phyloP scores from a whole-genome alignment of 2,329 filamentous ascomycete species.

The Cercospora citrullina region DNA sequence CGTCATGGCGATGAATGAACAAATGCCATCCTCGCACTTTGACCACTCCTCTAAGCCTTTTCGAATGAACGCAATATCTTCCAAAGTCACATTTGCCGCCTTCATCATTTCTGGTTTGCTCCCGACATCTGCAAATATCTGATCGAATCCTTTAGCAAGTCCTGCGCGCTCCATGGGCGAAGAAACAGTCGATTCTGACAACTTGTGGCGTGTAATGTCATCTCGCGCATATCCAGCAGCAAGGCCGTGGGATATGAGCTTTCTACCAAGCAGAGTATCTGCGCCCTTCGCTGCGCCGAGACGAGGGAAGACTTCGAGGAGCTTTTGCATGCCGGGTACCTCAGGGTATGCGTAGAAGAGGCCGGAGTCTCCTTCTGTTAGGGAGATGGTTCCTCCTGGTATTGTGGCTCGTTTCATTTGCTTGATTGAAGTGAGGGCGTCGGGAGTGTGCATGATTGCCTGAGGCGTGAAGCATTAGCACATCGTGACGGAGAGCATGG shows the following conservation, averaged over 20 bases:
- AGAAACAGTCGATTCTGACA: slow-evolving; percentile 5
- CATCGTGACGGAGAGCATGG: not conserved
- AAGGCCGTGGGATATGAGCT: slow-evolving; percentile 11
- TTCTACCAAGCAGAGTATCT: slow-evolving; percentile 10
- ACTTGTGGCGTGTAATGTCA: not conserved
- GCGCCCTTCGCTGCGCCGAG: slow-evolving; percentile 14
- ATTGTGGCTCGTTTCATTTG: slow-evolving; percentile 13
- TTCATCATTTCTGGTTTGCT: slow-evolving; percentile 12
- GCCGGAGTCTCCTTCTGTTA: slow-evolving; percentile 19
- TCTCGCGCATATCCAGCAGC: slow-evolving; percentile 7
- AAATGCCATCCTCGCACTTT: slow-evolving; percentile 14
- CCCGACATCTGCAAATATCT: slow-evolving; percentile 9
- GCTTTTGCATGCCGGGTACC: slow-evolving; percentile 13
- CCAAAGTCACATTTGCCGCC: not conserved
- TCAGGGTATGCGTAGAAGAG: slow-evolving; percentile 20
- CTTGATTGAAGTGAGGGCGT: slow-evolving; percentile 5
- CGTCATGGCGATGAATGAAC: slow-evolving; percentile 7
- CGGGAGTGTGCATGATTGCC: slow-evolving; percentile 21
- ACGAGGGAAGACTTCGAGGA: slow-evolving; percentile 16
- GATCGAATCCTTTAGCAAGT: slow-evolving; percentile 5
- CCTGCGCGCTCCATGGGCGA: not conserved
- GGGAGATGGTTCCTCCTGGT: slow-evolving; percentile 9
- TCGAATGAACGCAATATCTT: slow-evolving; percentile 12
- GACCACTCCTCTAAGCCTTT: slow-evolving; percentile 15
- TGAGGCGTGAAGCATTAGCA: not conserved